Base-by-base conservation (phyloP, 305 asterid genomes). In the Euphrasia arctica region DNA sequence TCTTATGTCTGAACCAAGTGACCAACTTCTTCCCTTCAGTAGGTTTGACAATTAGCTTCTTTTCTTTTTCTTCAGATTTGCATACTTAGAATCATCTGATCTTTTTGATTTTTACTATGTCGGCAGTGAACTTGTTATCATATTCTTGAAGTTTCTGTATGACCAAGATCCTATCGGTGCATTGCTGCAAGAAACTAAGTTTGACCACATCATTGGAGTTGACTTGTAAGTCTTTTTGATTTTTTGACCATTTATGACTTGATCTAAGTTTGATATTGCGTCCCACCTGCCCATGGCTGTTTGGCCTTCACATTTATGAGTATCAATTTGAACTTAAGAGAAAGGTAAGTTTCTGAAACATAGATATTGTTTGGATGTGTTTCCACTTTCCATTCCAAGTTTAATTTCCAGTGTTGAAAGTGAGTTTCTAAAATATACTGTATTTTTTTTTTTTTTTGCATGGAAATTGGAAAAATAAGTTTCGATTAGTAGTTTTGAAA, bases 1-100 rank as follows among this genome's bases (percentile, higher is more conserved):
- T 60, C 84, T 93, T 65, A 85, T 87, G 95, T 88, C 98, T 43
- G 97, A 93, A 78, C 94, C 95, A 72, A 84, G 91, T 52, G 96
- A 93, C 75, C 94, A 87, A 72, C 90, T 86, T 78, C 78, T 72
- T 70, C 97, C 96, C 59, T 87, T 93, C 78, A 93, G 86, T 76
- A 89, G 98, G 98, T 93, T 77, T 67, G 91, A 65, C 70, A 67
- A 70, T 57, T 65, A 67, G 68, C 63, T 54, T 54, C 67, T 70
- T 68, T 29, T 4, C 41, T 71, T 14, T 31, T 72, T 66, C 69
- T 34, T 52, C 64, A 59, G 54, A 41, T 63, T 68, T 63, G 10
- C 6, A 13, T 28, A 43, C 28, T 61, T 49, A 52, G 55, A 63
- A 64, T 64, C 29, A 31, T 59, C 55, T 64, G 67, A 61, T 64